phyloP scores from a whole-genome alignment of 2,329 filamentous ascomycete genomes.

The Lachnellula arida region DNA sequence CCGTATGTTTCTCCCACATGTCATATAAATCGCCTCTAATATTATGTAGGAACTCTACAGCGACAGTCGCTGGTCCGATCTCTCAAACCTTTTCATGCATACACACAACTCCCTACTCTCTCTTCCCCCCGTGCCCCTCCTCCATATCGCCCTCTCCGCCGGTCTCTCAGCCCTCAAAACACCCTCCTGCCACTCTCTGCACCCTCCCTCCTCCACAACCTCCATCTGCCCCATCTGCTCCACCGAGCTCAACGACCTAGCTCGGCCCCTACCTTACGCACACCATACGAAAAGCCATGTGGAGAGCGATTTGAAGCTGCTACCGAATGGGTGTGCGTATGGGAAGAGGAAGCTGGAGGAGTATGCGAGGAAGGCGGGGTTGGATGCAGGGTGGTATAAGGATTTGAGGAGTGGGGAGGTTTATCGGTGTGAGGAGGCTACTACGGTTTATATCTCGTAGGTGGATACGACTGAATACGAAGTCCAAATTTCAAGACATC shows the following conservation, averaged over 20 bases:
- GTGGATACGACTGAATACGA: neutral
- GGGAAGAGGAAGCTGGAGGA: constrained; percentile 68
- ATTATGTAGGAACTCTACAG: constrained; percentile 63
- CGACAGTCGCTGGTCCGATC: neutral
- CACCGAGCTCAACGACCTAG: constrained; percentile 88
- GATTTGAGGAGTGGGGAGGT: constrained; percentile 74
- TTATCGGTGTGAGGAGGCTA: constrained; percentile 57
- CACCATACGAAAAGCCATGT: constrained; percentile 93
- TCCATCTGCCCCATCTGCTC: constrained; percentile 94
- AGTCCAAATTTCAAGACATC: too few relatives aligned
- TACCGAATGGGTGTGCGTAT: constrained; percentile 86
- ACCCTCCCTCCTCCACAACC: constrained; percentile 37
- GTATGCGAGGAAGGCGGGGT: constrained; percentile 74
- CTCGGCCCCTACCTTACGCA: constrained; percentile 84
- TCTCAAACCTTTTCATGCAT: constrained; percentile 60
- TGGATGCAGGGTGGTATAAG: constrained; percentile 61
- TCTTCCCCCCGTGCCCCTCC: constrained; percentile 74
- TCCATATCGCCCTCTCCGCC: constrained; percentile 86
- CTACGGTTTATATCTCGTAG: constrained; percentile 88
- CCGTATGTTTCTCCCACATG: constrained; percentile 14
- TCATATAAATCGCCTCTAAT: neutral
- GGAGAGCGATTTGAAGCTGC: constrained; percentile 76
- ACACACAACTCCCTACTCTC: constrained; percentile 85
- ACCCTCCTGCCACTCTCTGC: constrained; percentile 74
- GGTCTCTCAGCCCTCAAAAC: constrained; percentile 95